Evolutionary conservation across 768 basidiomycete species (phyloP), one percentile per base, ranked within the genome.

Genomic region (Panus rudis): DNA sequence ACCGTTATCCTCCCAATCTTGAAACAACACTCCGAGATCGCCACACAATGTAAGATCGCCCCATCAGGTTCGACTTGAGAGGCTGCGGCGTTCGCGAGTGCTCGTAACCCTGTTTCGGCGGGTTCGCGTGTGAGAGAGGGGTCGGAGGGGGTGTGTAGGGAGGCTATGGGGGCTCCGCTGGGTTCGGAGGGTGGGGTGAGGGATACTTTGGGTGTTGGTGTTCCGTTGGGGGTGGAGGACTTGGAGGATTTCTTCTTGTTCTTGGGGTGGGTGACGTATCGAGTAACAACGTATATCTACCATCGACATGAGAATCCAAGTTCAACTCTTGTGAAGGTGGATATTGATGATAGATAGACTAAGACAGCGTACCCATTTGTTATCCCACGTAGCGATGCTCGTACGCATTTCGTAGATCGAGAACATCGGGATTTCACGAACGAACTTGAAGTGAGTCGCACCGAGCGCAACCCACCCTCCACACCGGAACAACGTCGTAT

Each of bases 1-100:
- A 86, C 70, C 16, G 83, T 87, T 47, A 88, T 80, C 1, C 84
- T 73, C 0, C 78, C 79, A 19, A 71, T 55, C 58, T 88, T 89
- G 71, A 78, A 85, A 55, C 81, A 84, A 19, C 75, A 44, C 41
- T 75, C 77, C 21, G 78, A 78, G 43, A 89, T 63, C 38, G 73
- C 67, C 47, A 87, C 56, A 46, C 83, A 82, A 58, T 88, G 75
- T 5, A 84, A 58, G 24, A 64, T 63, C 2, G 73, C 72, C 32
- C 78, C 81, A 48, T 83, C 81, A 0, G 65, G 62, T 14, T 63
- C 61, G 21, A 54, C 55, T 14, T 37, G 40, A 34, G 41, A 12
- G 30, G 37, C 24, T 32, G 40, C 32, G 41, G 45, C 41, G 50
- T 17, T 42, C n/a, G n/a, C n/a, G 25, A 22, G 41, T 39, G 14